Base-by-base conservation (phyloP, 495 filamentous ascomycete species). In the Baudoinia panamericana region DNA sequence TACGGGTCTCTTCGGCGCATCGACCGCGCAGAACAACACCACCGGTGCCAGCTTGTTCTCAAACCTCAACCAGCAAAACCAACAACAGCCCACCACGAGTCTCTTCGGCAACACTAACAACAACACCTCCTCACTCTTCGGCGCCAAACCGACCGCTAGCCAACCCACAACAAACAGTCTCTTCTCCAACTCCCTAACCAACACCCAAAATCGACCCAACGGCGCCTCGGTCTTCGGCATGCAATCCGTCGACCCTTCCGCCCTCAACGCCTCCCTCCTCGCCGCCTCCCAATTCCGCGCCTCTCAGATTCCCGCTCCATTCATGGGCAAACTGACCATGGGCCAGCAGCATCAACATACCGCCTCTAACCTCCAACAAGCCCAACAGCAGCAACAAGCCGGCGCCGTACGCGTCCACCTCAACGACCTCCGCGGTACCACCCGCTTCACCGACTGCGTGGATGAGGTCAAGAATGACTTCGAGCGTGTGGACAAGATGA, bases 371-470 rank as follows among this genome's bases (percentile, higher is more conserved):
- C 4, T 3, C 17, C 10, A 32, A 7, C 35, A 41, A n/a, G 17
- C 5, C 5, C 43, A 39, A 39, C 11, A 13, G 7, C 16, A n/a
- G n/a, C 36, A 24, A 23, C 31, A 17, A 21, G 3, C 5, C 4
- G 72, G 80, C 5, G 83, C 84, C 5, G 82, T 85, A 13, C 77
- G 78, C 38, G 76, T 93, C 25, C 80, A 86, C 59, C 55, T 81
- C 21, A 71, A 68, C 56, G 78, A 83, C 54, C 66, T 95, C 17
- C 71, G 81, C 9, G 73, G 80, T 4, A 94, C 85, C 0, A 94
- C 90, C 6, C 80, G 90, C 40, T 94, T 85, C 63, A 77, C 79
- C 56, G 88, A 93, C 63, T 76, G 92, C 27, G 72, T 82, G 30
- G 80, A 87, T 49, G 72, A 80, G 25, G 63, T 95, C n/a, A 82